Conservation (phyloP, 164 flowering plant genomes). For the Saururus chinensis region DNA sequence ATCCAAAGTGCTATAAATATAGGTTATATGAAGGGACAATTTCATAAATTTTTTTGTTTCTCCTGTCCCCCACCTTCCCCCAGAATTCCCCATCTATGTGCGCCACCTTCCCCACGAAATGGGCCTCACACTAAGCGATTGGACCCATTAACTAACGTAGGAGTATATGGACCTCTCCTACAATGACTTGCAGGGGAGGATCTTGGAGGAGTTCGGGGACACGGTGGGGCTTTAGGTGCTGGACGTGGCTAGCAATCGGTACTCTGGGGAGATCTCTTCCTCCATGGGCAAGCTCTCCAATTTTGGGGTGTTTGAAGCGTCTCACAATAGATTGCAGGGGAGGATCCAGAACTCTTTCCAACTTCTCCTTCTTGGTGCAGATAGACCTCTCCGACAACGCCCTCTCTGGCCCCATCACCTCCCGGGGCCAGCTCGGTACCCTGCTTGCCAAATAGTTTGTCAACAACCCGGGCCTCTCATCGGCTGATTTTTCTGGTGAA, state of each 20-base stretch:
- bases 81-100: too few species aligned
- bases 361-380: constrained; percentile 71
- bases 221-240: constrained; percentile 73
- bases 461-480: constrained; percentile 59
- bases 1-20: too few species aligned
- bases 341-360: constrained; percentile 73
- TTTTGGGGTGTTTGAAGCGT: constrained; percentile 85
- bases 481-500: not conserved
- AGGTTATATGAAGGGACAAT: too few species aligned
- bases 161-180: constrained; percentile 89
- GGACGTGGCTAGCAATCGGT: constrained; percentile 56
- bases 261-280: constrained; percentile 74
- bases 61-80: too few species aligned
- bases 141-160: constrained; percentile 61
- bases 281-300: constrained; percentile 54
- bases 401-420: constrained; percentile 73
- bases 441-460: constrained; percentile 74
- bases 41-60: too few species aligned
- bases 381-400: constrained; percentile 74
- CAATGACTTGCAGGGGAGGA: constrained; percentile 60
- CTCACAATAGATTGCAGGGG: constrained; percentile 76
- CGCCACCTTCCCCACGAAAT: too few species aligned
- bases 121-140: constrained; percentile 67
- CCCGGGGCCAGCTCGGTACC: constrained; percentile 75
- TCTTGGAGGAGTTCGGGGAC: constrained; percentile 73